phyloP scores from a whole-genome alignment of 441 rosid genomes.

The Brassica balearica region DNA sequence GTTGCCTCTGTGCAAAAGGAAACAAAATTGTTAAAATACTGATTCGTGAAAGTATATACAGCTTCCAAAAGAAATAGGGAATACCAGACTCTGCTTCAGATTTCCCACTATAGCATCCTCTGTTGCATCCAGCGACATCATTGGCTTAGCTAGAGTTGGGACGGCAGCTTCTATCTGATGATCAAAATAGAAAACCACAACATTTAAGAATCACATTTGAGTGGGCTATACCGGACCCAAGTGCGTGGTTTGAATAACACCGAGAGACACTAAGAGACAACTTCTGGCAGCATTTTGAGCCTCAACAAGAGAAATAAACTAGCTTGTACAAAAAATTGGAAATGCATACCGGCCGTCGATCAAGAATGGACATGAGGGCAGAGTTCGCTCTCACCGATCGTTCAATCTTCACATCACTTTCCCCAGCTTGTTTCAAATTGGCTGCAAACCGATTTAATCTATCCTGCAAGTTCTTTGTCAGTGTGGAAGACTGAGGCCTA shows the following conservation, averaged over 20 bases:
- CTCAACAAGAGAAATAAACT: slow-evolving; percentile 10
- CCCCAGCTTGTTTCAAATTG: slow-evolving; percentile 95
- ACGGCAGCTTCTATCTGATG: slow-evolving; percentile 92
- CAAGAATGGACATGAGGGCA: slow-evolving; percentile 88
- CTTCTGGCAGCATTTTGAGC: slow-evolving; percentile 13
- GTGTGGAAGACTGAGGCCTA: slow-evolving; percentile 93
- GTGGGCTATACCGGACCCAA: neutral
- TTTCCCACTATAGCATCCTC: slow-evolving; percentile 95
- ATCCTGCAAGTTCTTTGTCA: slow-evolving; percentile 93
- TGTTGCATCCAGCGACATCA: slow-evolving; percentile 95
- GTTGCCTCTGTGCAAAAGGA: slow-evolving; percentile 73
- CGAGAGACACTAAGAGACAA: neutral
- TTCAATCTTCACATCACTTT: slow-evolving; percentile 89
- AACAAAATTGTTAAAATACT: slow-evolving; percentile 25
- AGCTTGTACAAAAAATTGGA: slow-evolving; percentile 18
- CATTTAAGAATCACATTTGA: slow-evolving; percentile 10
- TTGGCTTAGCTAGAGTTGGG: slow-evolving; percentile 86
- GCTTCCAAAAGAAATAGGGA: slow-evolving; percentile 25
- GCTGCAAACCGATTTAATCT: slow-evolving; percentile 91
- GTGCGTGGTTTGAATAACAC: slow-evolving; percentile 19
- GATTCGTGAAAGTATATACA: slow-evolving; percentile 17
- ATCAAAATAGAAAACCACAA: slow-evolving; percentile 33
- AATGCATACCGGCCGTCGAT: slow-evolving; percentile 76
- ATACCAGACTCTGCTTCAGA: slow-evolving; percentile 94
- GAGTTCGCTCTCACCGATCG: slow-evolving; percentile 86